Base-by-base conservation (phyloP, 2,329 filamentous ascomycete species). In the Aspergillus transmontanensis region DNA sequence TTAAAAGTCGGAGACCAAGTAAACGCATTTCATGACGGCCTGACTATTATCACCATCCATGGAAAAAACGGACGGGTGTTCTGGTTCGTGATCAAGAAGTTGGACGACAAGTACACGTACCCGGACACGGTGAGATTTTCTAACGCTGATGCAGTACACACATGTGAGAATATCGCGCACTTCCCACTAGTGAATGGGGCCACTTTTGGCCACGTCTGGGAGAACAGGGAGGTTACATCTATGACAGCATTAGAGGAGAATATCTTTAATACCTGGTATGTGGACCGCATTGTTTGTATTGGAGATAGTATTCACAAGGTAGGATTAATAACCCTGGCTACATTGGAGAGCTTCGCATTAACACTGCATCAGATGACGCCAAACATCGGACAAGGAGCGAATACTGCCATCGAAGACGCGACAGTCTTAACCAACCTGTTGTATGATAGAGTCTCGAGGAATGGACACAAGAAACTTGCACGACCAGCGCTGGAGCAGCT, bases 381-480 rank as follows among this genome's bases (percentile, higher is more conserved):
- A 0, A 64, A 66, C 14, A 36, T 67, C 11, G 65, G 58, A 1
- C 62, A 65, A 57, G 67, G 67, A 2, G 67, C 58, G 9, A 68
- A 65, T 48, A 53, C 46, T 2, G 66, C 64, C 2, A 65, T 68
- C 5, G 64, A 68, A 57, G 57, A 46, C 16, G 54, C 61, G 1
- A 61, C 61, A 7, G 45, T 53, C 9, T 51, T 68, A 4, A 30
- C 67, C 2, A 68, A 64, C 26, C 26, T 51, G 2, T 14, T 51
- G 14, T 16, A 30, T 9, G 26, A 21, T 10, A 19, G 12, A 14
- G 26, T 51, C 26, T 9, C 26, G 14, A n/a, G 4, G 26, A 10
- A 30, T 30, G 26, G 10, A 4, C 3, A 10, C 0, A 21, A 9
- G 46, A 51, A 30, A 6, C 14, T 28, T 7, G 7, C 26, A 28